phyloP scores from a whole-genome alignment of 768 basidiomycete genomes.

The Tylopilus sp. region DNA sequence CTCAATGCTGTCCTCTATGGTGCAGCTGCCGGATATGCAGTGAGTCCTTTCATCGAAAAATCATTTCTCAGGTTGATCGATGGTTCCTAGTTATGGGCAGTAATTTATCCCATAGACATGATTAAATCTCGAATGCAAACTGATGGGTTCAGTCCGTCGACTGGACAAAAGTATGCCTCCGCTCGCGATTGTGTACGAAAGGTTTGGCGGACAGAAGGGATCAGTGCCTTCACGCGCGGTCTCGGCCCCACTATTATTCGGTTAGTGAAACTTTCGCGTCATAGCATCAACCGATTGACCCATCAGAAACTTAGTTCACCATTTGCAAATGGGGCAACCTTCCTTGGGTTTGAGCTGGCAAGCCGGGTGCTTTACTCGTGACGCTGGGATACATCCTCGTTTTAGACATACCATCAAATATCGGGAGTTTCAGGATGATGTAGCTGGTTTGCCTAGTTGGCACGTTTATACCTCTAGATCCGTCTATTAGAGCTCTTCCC shows the following conservation, averaged over 20 bases:
- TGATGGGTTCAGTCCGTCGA: slow-evolving; percentile 74
- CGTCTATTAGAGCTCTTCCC: neutral
- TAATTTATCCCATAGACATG: slow-evolving; percentile 95
- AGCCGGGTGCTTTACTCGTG: slow-evolving; percentile 59
- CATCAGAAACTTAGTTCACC: slow-evolving; percentile 60
- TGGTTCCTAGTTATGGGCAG: slow-evolving; percentile 67
- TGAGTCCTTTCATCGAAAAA: slow-evolving; percentile 35
- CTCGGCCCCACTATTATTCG: slow-evolving; percentile 88
- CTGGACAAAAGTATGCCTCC: slow-evolving; percentile 79
- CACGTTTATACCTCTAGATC: slow-evolving; percentile 2
- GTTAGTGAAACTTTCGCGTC: slow-evolving; percentile 39
- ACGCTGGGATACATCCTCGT: neutral
- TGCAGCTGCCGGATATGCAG: slow-evolving; percentile 89
- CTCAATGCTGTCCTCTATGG: slow-evolving; percentile 82
- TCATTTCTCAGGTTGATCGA: slow-evolving; percentile 7
- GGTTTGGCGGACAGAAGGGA: slow-evolving; percentile 81
- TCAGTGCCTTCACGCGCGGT: slow-evolving; percentile 87
- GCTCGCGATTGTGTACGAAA: slow-evolving; percentile 79
- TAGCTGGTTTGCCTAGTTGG: neutral
- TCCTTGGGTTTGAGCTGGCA: slow-evolving; percentile 93
- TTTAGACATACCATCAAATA: neutral
- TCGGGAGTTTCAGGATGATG: neutral
- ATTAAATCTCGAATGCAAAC: slow-evolving; percentile 97
- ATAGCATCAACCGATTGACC: slow-evolving; percentile 5
- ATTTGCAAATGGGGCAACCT: slow-evolving; percentile 95